phyloP scores from a whole-genome alignment of 83 land plant genomes.

The Picea mariana region DNA sequence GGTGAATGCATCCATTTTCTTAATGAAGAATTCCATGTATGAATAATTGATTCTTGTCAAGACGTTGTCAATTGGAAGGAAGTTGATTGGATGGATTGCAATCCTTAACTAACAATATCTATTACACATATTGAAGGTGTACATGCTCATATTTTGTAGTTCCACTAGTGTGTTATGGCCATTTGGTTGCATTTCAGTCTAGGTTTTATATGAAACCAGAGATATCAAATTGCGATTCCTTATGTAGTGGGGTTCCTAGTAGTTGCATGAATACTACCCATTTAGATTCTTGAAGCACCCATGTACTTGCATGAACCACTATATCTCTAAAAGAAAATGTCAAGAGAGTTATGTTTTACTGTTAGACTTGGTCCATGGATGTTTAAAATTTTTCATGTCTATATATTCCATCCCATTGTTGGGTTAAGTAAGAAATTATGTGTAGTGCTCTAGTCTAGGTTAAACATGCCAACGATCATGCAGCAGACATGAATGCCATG shows the following conservation, averaged over 20 bases:
- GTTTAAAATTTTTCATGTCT: too few relatives aligned
- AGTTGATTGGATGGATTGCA: slow-evolving; percentile 78
- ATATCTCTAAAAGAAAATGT: slow-evolving; percentile 80
- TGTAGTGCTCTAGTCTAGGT: too few relatives aligned
- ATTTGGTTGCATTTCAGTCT: slow-evolving; percentile 90
- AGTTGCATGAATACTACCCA: slow-evolving; percentile 40
- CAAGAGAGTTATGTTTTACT: slow-evolving; percentile 79
- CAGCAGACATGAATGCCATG: too few relatives aligned
- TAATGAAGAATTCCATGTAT: too few relatives aligned
- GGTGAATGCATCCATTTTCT: too few relatives aligned
- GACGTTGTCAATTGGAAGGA: too few relatives aligned
- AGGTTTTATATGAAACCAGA: slow-evolving; percentile 95
- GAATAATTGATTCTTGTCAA: too few relatives aligned
- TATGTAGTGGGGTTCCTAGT: slow-evolving; percentile 53
- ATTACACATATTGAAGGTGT: slow-evolving; percentile 93
- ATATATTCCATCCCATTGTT: too few relatives aligned
- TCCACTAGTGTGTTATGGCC: slow-evolving; percentile 95
- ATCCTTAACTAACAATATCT: slow-evolving; percentile 76
- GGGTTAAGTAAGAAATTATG: too few relatives aligned
- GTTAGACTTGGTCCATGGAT: slow-evolving; percentile 10
- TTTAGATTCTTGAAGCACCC: slow-evolving; percentile 51
- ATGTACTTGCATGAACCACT: slow-evolving; percentile 45
- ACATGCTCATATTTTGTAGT: slow-evolving; percentile 73
- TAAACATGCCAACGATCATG: too few relatives aligned
- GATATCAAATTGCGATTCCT: slow-evolving; percentile 78